Percentiles rank a stretch among this genome's conserved stretches.
phyloP scores from a whole-genome alignment of 2,329 filamentous ascomycete genomes.

The Aspergillus sclerotialis region DNA sequence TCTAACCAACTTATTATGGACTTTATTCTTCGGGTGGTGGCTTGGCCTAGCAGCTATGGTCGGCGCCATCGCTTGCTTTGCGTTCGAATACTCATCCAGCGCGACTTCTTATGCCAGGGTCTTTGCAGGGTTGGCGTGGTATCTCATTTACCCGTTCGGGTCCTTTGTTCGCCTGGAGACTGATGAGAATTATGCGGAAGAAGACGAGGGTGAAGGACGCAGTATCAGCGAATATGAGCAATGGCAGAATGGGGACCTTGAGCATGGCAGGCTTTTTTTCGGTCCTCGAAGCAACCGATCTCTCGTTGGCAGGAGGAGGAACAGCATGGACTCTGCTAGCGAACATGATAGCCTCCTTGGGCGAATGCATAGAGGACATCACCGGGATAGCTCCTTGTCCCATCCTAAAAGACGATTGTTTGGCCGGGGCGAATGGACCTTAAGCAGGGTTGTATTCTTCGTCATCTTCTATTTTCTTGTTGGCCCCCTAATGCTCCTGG shows the following conservation, averaged over 20 bases:
- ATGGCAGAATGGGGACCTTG: slow-evolving; percentile 95
- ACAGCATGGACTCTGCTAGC: slow-evolving; percentile 80
- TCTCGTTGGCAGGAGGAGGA: slow-evolving; percentile 75
- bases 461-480: slow-evolving; percentile 91
- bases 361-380: slow-evolving; percentile 48
- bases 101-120: slow-evolving; percentile 79
- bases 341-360: slow-evolving; percentile 89
- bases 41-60: slow-evolving; percentile 68
- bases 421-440: slow-evolving; percentile 90
- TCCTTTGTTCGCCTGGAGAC: slow-evolving; percentile 91
- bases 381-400: slow-evolving; percentile 33
- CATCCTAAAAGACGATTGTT: slow-evolving; percentile 77
- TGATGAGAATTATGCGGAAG: slow-evolving; percentile 88
- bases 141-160: slow-evolving; percentile 93
- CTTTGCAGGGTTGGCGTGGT: slow-evolving; percentile 74
- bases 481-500: slow-evolving; percentile 75
- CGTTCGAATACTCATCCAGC: slow-evolving; percentile 72
- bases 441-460: slow-evolving; percentile 93
- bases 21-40: slow-evolving; percentile 93
- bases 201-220: slow-evolving; percentile 90
- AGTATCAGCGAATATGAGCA: slow-evolving; percentile 99
- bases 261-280: slow-evolving; percentile 93
- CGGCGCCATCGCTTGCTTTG: slow-evolving; percentile 69
- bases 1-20: slow-evolving; percentile 87
- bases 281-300: slow-evolving; percentile 71